Evolutionary conservation across 2,329 filamentous ascomycete species (phyloP), one percentile per base, ranked within the genome.

Genomic region (Alternaria triticina): DNA sequence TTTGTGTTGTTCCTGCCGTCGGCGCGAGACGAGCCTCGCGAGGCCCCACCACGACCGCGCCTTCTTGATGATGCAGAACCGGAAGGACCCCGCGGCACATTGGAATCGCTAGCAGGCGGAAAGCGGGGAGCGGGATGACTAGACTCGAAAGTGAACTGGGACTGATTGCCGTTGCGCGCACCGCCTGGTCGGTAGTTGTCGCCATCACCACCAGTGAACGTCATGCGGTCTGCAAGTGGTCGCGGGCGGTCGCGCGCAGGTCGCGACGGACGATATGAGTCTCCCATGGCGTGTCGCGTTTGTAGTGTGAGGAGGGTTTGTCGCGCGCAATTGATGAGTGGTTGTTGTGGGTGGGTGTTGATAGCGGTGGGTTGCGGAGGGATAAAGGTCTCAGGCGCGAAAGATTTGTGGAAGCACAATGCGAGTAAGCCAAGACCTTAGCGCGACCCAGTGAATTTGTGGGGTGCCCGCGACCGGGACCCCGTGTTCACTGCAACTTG

Each of bases 91-190:
- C 65, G 70, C 45, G 69, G 70, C 43, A 68, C 51, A 15, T 70
- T 66, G 27, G 73, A 62, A n/a, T 71, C 69, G 7, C 65, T 70
- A 44, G 74, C 52, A 15, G 74, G 74, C 22, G 74, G 72, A 46
- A 80, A 80, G 22, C 68, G 70, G 22, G 74, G 77, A 13, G 64
- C 74, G 33, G 69, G 65, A 4, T 73, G 70, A 11, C 64, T 69
- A 17, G 75, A 72, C 40, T 74, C 68, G 59, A 80, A 81, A 5
- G 74, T 79, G 61, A 81, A 81, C 6, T 79, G 72, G 30, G 66
- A 52, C 17, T 70, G 65, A 40, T 64, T 66, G 54, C 54, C 66
- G 61, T 64, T 64, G 15, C 64, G 60, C 28, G 49, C 55, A 25
- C 62, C 66, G 30, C 66, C 70, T 33, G 72, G 73, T 25, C 74